Evolutionary conservation across 305 asterid species (phyloP), one percentile per base, ranked within the genome.

Genomic region (Fraxinus platypoda): DNA sequence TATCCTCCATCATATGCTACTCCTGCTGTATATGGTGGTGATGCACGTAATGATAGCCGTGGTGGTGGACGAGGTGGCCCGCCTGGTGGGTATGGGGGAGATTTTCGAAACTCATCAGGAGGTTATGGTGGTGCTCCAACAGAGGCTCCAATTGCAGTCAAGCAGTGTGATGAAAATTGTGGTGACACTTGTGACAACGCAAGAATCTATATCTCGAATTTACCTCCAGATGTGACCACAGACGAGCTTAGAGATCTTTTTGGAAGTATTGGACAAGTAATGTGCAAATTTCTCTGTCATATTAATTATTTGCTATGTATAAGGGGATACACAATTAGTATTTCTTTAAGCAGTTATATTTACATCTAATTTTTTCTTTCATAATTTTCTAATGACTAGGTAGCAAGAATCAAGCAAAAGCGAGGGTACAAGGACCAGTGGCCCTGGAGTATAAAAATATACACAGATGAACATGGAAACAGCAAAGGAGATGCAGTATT

Each of bases 221-320:
- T 97, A 91, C 99, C 99, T 83, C 98, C 98, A 34, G 95, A 97
- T 90, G 97, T 97, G 88, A 91, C 98, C 23, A 37, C 46, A 76
- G 99, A 97, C 3, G 99, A 97, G 89, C 97, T 97, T 84, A 87
- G 90, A 83, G 98, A 95, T 81, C 94, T 97, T 80, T 97, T 97
- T 91, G 99, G 99, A 85, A 95, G 98, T 90, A 97, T 97, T 31
- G 99, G 99, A 85, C 99, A 95, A 88, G 99, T 97, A 93, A 94
- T 83, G 83, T 88, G 85, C 91, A 82, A 78, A 80, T 85, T 84
- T 86, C 81, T 77, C 79, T 80, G 72, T 71, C 25, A 15, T 6
- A 0, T 28, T 31, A 70, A 13, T 31, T 15, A 15, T 31, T 71
- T 71, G 21, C 75, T 15, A 17, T 71, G 8, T 28, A 31, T 31